Evolutionary conservation across 768 basidiomycete genomes (phyloP).

Genomic region (Pisolithus orientalis): DNA sequence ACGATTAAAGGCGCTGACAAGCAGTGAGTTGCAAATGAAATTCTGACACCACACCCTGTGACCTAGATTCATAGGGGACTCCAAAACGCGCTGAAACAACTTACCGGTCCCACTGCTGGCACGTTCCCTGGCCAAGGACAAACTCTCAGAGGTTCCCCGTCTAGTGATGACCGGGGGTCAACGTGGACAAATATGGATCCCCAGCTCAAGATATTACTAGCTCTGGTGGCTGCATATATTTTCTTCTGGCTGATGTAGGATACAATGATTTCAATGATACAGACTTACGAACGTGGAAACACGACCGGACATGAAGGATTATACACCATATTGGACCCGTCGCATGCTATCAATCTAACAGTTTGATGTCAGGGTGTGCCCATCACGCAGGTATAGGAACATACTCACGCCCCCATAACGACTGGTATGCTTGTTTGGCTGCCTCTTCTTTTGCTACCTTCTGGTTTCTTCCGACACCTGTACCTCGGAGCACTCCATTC

Average conservation of each 20-base stretch:
- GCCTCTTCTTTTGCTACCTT: conserved; percentile 66
- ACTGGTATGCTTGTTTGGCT: conserved; percentile 48
- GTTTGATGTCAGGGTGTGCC: neutral
- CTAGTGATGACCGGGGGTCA: conserved; percentile 30
- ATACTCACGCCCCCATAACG: conserved; percentile 40
- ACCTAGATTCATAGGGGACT: conserved; percentile 41
- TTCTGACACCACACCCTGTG: conserved; percentile 1
- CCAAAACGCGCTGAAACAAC: conserved; percentile 50
- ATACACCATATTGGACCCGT: neutral
- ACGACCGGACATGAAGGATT: too few species aligned
- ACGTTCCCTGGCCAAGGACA: conserved; percentile 71
- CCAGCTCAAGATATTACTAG: conserved; percentile 60
- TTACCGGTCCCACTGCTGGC: conserved; percentile 35
- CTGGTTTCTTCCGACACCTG: conserved; percentile 51
- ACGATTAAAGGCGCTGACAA: conserved; percentile 68
- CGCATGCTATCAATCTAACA: neutral
- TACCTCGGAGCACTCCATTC: conserved; percentile 41
- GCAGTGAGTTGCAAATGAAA: conserved; percentile 35
- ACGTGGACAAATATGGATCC: conserved; percentile 51
- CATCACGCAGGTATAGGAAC: neutral
- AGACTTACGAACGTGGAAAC: too few species aligned
- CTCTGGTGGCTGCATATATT: conserved; percentile 56
- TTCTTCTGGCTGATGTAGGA: conserved; percentile 41
- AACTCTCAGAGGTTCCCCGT: conserved; percentile 52
- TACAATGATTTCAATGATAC: conserved; percentile 1